Percentiles rank a stretch among this genome's conserved stretches.
phyloP scores from a whole-genome alignment of 2,329 filamentous ascomycete species.

The Furcasterigmium furcatum region DNA sequence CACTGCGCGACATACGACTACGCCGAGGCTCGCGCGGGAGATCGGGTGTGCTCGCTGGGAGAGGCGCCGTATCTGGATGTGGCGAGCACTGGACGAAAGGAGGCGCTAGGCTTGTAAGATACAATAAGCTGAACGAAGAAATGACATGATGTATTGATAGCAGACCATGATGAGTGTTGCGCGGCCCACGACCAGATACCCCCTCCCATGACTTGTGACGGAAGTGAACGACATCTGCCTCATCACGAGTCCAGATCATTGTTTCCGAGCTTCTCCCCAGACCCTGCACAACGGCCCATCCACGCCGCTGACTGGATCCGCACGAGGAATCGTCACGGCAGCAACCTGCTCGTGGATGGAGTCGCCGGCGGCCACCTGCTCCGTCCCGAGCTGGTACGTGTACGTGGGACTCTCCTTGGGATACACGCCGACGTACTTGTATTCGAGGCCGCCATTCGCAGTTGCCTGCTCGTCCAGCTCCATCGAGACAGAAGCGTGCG shows the following conservation, averaged over 20 bases:
- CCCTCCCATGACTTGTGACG: too few relatives aligned
- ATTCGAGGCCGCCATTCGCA: conserved; percentile 4
- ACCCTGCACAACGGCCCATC: conserved; percentile 5
- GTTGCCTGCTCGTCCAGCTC: conserved; percentile 6
- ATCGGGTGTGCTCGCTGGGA: conserved; percentile 37
- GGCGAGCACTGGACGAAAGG: conserved; percentile 30
- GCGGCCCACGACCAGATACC: too few relatives aligned
- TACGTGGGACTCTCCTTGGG: conserved; percentile 7
- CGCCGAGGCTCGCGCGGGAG: conserved; percentile 34
- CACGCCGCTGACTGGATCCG: conserved; percentile 5
- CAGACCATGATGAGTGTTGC: too few relatives aligned
- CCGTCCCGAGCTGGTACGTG: conserved; percentile 3
- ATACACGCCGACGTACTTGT: conserved; percentile 18
- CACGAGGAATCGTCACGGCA: background rate
- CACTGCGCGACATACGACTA: conserved; percentile 62
- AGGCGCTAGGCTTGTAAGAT: conserved; percentile 24
- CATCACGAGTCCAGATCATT: too few relatives aligned
- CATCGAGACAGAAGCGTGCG: conserved; percentile 12
- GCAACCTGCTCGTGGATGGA: conserved; percentile 3
- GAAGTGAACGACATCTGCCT: too few relatives aligned
- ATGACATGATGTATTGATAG: background rate
- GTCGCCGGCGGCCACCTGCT: background rate
- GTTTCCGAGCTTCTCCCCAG: conserved; percentile 1
- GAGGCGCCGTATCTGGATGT: conserved; percentile 39
- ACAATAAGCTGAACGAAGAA: background rate